Evolutionary conservation across 1,139 yeast genomes (phyloP).

Genomic region (Spencermartinsiella ligniputridi): DNA sequence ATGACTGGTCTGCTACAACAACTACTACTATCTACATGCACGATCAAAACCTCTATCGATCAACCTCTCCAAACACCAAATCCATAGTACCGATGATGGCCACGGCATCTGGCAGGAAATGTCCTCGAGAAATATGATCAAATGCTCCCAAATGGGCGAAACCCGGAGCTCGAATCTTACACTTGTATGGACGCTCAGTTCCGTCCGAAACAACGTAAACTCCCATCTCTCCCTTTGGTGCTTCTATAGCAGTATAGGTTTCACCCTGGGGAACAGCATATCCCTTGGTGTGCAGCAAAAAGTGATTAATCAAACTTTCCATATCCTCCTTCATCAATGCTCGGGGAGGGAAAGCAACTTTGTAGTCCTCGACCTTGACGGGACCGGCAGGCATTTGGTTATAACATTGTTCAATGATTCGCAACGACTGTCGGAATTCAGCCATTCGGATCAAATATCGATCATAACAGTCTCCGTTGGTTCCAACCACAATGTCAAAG

Average conservation of each 20-base stretch:
- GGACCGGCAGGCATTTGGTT: slow-evolving; percentile 94
- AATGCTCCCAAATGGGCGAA: slow-evolving; percentile 87
- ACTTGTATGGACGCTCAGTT: slow-evolving; percentile 83
- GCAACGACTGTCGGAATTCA: slow-evolving; percentile 84
- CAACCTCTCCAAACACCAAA: slow-evolving; percentile 91
- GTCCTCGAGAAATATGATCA: slow-evolving; percentile 81
- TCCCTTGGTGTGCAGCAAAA: slow-evolving; percentile 82
- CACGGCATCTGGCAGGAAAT: slow-evolving; percentile 86
- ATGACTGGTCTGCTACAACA: too few relatives aligned
- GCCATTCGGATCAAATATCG: slow-evolving; percentile 86
- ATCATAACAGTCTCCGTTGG: slow-evolving; percentile 88
- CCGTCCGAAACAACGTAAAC: slow-evolving; percentile 89
- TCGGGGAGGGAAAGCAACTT: slow-evolving; percentile 81
- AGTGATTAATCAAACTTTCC: slow-evolving; percentile 90
- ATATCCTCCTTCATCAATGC: slow-evolving; percentile 82
- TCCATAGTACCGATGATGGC: slow-evolving; percentile 96
- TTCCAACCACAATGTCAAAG: slow-evolving; percentile 82
- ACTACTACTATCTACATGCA: neutral
- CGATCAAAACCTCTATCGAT: slow-evolving; percentile 47
- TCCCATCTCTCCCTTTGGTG: slow-evolving; percentile 96
- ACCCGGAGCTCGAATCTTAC: slow-evolving; percentile 92
- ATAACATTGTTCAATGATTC: slow-evolving; percentile 86
- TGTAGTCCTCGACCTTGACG: slow-evolving; percentile 85
- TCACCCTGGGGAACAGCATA: slow-evolving; percentile 88
- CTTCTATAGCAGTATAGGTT: slow-evolving; percentile 88